phyloP scores from a whole-genome alignment of 257 asterid species.

The Solanum chaucha region DNA sequence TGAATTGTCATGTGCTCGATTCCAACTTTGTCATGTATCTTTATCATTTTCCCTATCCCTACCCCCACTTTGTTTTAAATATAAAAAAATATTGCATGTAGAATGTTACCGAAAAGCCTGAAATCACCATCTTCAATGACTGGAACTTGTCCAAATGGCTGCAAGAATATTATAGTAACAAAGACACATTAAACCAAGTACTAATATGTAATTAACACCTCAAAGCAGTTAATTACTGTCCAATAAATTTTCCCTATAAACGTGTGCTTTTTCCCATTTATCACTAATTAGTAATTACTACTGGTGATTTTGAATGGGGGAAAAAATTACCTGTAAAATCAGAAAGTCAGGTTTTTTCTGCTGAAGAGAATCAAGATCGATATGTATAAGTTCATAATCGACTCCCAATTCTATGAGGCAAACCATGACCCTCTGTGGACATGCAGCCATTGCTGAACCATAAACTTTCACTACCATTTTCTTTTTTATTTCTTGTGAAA shows the following conservation, averaged over 20 bases:
- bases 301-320: no score
- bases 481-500: neutral
- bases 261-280: no score
- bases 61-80: no score
- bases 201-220: no score
- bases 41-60: no score
- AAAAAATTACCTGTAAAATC: slow-evolving; percentile 60
- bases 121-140: slow-evolving; percentile 72
- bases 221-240: no score
- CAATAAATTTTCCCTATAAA: no score
- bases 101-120: slow-evolving; percentile 63
- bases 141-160: slow-evolving; percentile 96
- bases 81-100: no score
- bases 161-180: slow-evolving; percentile 1
- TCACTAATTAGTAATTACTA: no score
- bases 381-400: slow-evolving; percentile 41
- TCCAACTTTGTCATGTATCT: no score
- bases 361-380: slow-evolving; percentile 43
- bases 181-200: no score
- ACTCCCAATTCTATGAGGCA: slow-evolving; percentile 55
- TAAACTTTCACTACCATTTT: slow-evolving; percentile 63
- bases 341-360: slow-evolving; percentile 47
- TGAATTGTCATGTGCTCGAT: no score
- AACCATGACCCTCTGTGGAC: slow-evolving; percentile 68
- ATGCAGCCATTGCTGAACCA: slow-evolving; percentile 56